Base-by-base conservation (phyloP, 441 rosid species). In the Mallotus japonicus region DNA sequence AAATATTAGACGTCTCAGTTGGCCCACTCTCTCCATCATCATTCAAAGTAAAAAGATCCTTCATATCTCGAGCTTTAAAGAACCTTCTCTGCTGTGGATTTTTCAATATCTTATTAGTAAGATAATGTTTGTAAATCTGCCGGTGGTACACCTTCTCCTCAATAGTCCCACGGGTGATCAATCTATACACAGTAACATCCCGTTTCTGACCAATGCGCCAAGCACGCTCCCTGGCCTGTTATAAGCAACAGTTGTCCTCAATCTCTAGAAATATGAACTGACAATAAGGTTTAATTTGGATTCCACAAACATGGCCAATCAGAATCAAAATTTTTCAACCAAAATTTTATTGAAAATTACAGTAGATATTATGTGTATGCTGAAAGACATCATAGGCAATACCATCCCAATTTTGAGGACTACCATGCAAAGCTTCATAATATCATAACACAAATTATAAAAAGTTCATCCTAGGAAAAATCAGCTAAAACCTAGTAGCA, bases 191-290 rank as follows among this genome's bases (percentile, higher is more conserved):
- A 20, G 88, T 87, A 62, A 95, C 99, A 80, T 91, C 98, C 77
- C 89, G 84, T 78, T 84, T 89, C 83, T 95, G 99, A 70, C 98
- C 99, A 83, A 95, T 90, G 62, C 97, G 98, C 98, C 99, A 95
- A 73, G 99, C 99, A 56, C 99, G 98, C 78, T 95, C 99, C 89
- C 99, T 92, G 11, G 99, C 99, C 98, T 94, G 83, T 78, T 64
- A 78, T 8, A 46, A 70, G 62, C 59, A 78, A 72, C 40, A 76
- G 15, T 54, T 49, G 20, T 49, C 60, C 66, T 24, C 78, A 77
- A 63, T 57, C 62, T 63, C 62, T 34, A 79, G 63, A 65, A 40
- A 64, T 66, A 58, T 10, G 1, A 10, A 55, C 47, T 42, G 53
- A 54, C 6, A 47, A 51, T 53, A 60, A 69, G 64, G 40, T 62